phyloP scores from a whole-genome alignment of 2,329 filamentous ascomycete species.

The Neopestalotiopsis sp. region DNA sequence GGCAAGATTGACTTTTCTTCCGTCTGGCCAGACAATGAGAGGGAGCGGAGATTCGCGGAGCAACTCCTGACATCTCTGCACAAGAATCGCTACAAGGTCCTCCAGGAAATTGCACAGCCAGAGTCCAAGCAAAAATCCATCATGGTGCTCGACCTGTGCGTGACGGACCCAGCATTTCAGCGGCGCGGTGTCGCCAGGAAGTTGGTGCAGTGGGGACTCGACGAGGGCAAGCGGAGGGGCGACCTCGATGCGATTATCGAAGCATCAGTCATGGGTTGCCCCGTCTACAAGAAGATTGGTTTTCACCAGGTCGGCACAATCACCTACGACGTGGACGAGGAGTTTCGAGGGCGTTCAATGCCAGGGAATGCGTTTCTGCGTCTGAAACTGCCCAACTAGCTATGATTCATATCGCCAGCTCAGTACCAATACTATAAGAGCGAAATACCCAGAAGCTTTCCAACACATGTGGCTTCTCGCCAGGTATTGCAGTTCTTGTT shows the following conservation, averaged over 20 bases:
- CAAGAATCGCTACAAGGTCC: conserved; percentile 46
- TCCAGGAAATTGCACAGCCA: conserved; percentile 41
- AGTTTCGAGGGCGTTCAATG: conserved; percentile 41
- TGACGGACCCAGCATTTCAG: conserved; percentile 59
- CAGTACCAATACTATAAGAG: neutral
- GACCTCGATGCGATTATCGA: conserved; percentile 50
- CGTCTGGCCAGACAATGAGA: conserved; percentile 48
- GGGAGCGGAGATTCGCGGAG: conserved; percentile 50
- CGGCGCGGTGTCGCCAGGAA: conserved; percentile 50
- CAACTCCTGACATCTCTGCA: conserved; percentile 52
- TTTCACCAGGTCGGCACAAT: conserved; percentile 50
- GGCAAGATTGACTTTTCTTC: conserved; percentile 41
- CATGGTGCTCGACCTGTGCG: conserved; percentile 57
- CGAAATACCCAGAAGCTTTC: neutral
- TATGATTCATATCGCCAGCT: neutral
- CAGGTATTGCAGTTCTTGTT: neutral
- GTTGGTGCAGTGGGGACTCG: conserved; percentile 55
- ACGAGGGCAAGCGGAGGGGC: conserved; percentile 45
- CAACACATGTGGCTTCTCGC: neutral
- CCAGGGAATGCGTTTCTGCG: conserved; percentile 56
- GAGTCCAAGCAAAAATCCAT: conserved; percentile 45
- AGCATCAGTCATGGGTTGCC: conserved; percentile 54
- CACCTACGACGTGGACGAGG: conserved; percentile 47
- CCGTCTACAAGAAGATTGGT: conserved; percentile 51
- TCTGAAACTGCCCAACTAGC: conserved; percentile 30